Conservation (phyloP, 208 protist species). For the Leishmania martiniquensis region DNA sequence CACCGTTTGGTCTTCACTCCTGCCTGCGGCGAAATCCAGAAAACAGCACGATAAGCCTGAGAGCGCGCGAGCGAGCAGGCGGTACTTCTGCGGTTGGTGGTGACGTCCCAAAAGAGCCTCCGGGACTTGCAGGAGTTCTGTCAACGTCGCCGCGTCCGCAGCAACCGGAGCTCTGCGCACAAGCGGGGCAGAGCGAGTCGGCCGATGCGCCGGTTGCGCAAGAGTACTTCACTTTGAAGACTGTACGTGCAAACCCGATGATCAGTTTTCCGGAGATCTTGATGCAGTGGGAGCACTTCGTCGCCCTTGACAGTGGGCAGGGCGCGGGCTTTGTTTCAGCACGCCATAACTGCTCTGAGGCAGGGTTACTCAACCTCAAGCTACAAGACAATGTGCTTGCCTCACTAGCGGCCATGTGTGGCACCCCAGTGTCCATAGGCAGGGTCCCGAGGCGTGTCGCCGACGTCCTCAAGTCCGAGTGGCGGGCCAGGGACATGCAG, state of each 20-base stretch:
- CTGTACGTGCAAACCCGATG: slow-evolving; percentile 11
- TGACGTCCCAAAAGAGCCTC: not conserved
- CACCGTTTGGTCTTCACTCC: not conserved
- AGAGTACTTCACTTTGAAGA: slow-evolving; percentile 16
- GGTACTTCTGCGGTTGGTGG: not conserved
- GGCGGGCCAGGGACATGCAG: not conserved
- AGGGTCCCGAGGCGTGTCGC: not conserved
- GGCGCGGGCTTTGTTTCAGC: slow-evolving; percentile 12
- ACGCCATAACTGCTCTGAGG: slow-evolving; percentile 28
- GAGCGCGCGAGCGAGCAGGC: not conserved
- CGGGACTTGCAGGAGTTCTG: not conserved
- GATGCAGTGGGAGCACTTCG: slow-evolving; percentile 22
- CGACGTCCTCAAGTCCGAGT: slow-evolving; percentile 10
- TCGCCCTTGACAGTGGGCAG: slow-evolving; percentile 1
- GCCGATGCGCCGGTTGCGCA: not conserved
- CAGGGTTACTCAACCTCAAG: slow-evolving; percentile 57
- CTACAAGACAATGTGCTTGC: slow-evolving; percentile 28
- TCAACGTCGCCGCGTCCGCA: not conserved
- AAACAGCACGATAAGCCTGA: not conserved
- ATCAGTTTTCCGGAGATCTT: slow-evolving; percentile 49
- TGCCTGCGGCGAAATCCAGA: not conserved
- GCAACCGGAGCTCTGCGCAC: not conserved
- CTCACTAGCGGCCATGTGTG: slow-evolving; percentile 6
- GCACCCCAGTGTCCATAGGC: not conserved
- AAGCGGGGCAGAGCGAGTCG: not conserved